Base-by-base conservation (phyloP, 176 grass and related monocot genomes). In the Oryza meyeriana region DNA sequence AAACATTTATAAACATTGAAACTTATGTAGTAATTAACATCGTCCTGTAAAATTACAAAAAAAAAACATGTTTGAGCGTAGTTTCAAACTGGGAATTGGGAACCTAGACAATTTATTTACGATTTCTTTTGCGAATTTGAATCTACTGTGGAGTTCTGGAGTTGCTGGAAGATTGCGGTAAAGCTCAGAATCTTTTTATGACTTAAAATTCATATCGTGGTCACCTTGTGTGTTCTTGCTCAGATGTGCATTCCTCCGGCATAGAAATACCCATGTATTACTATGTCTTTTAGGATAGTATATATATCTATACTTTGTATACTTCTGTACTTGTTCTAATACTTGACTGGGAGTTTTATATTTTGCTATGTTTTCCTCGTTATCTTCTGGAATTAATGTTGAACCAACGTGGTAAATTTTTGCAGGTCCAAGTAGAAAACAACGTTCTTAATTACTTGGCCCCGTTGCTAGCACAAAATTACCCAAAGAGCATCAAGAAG, bases 391-490 rank as follows among this genome's bases (percentile, higher is more conserved):
- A 63, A 45, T 70, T 31, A 69, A 74, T 64, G 38, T 42, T 88
- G 64, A 77, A 64, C 17, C 38, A 9, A 41, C 20, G 31, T 29
- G 63, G 62, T 10, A 30, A 48, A 69, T 50, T 86, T 84, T 86
- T 72, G 47, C 92, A 94, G 94, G 29, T 86, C 52, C 52, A 94
- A 76, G n/a, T 97, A 79, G 90, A 92, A 66, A 83, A 64, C 63
- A 69, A 71, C 74, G 35, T 90, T 61, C 83, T 97, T 65, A 87
- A 76, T 87, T 91, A 47, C 63, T 77, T 92, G 61, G 69, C 31
- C 8, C 87, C 66, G 40, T 50, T 94, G 59, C 66, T 97, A 47
- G 55, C 25, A 47, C 80, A 61, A 18, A 85, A 79, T 81, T 83
- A 92, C 26, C 63, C 76, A 64, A 91, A 82, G 16, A 66, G 35